These are phyloP conservation scores for Rhododendron griersonianum DNA, from an alignment of 148 eudicot genomes.

Conservation along the genomic window DNA sequence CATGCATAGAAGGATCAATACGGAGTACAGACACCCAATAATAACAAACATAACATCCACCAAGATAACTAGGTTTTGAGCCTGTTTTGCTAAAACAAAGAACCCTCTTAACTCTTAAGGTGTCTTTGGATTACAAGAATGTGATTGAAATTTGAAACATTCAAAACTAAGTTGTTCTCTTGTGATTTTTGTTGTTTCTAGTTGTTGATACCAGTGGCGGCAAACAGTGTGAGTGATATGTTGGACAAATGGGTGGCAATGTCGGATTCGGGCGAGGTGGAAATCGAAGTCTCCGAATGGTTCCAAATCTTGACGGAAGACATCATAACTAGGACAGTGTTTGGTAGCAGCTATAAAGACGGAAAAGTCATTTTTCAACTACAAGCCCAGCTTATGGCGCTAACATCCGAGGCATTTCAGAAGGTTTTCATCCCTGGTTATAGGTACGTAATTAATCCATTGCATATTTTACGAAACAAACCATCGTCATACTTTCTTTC, in stretches of 20 bases:
- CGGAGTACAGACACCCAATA: background rate
- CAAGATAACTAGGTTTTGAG: background rate
- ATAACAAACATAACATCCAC: background rate
- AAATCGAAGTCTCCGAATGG: conserved; percentile 87
- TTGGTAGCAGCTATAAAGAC: conserved; percentile 80
- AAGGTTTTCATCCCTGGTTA: conserved; percentile 80
- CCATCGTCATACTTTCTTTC: too few species aligned
- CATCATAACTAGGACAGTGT: conserved; percentile 60
- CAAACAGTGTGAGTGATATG: conserved; percentile 57
- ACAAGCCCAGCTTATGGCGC: conserved; percentile 69
- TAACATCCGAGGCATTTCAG: conserved; percentile 80
- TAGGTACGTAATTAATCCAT: conserved; percentile 36
- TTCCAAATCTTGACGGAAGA: conserved; percentile 74
- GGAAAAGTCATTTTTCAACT: conserved; percentile 70
- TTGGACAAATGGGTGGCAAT: conserved; percentile 47
- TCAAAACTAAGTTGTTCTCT: background rate
- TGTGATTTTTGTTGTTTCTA: conserved; percentile 5
- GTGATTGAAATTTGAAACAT: background rate
- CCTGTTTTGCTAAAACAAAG: background rate
- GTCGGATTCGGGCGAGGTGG: conserved; percentile 41
- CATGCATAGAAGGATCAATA: background rate
- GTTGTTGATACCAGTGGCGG: conserved; percentile 72
- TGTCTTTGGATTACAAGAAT: background rate
- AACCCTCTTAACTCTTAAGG: background rate
- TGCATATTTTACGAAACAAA: background rate